Conservation (phyloP, 805 yeast species). For the Starmerella khaoyaiensis region DNA sequence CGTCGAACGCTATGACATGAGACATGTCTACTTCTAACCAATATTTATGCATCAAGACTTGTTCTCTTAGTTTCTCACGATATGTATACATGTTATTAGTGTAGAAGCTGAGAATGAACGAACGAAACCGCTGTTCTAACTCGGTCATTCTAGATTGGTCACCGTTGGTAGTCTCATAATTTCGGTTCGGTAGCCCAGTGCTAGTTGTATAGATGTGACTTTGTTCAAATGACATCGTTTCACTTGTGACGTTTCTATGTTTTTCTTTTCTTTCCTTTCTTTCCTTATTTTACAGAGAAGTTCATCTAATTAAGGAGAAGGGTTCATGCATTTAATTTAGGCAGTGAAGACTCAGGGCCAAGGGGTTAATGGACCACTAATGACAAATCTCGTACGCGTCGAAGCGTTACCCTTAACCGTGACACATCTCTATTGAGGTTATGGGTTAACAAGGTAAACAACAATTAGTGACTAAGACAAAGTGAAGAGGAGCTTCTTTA, state of each 20-base stretch:
- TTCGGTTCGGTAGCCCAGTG: conserved; percentile 69
- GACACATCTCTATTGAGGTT: no score
- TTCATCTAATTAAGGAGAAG: conserved; percentile 11
- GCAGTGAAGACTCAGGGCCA: no score
- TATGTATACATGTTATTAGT: conserved; percentile 71
- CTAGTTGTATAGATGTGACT: conserved; percentile 41
- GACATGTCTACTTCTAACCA: conserved; percentile 63
- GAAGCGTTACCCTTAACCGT: no score
- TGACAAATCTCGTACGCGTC: no score
- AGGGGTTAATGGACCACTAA: no score
- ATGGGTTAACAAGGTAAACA: no score
- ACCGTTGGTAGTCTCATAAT: conserved; percentile 27
- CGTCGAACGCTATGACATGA: conserved; percentile 77
- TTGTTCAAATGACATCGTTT: conserved; percentile 31
- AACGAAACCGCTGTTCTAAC: conserved; percentile 40
- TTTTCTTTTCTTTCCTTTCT: not conserved
- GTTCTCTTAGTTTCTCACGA: conserved; percentile 77
- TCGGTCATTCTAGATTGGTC: conserved; percentile 30
- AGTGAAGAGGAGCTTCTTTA: no score
- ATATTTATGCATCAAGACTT: conserved; percentile 63
- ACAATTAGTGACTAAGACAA: no score
- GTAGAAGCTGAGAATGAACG: conserved; percentile 75
- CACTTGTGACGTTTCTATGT: no score
- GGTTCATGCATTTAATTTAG: no score
- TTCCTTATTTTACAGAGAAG: not conserved